phyloP scores from a whole-genome alignment of 2,329 filamentous ascomycete species.

The Curvularia lunata region DNA sequence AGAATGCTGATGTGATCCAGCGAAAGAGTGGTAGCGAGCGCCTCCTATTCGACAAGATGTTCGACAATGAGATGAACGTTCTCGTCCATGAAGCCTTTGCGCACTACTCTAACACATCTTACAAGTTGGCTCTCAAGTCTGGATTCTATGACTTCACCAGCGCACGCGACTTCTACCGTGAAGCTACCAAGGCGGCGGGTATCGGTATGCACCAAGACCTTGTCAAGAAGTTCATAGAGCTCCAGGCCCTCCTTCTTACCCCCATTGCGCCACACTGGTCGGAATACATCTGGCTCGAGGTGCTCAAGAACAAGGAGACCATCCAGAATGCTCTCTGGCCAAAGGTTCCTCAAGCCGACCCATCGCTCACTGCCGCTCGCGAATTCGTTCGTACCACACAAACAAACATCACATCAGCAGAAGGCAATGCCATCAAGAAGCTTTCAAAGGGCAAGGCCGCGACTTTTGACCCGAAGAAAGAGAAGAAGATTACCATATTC shows the following conservation, averaged over 20 bases:
- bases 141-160: constrained; percentile 90
- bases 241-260: constrained; percentile 81
- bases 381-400: constrained; percentile 79
- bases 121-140: constrained; percentile 55
- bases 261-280: constrained; percentile 92
- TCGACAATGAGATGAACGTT: constrained; percentile 90
- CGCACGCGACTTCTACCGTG: constrained; percentile 89
- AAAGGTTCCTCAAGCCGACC: constrained; percentile 67
- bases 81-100: constrained; percentile 78
- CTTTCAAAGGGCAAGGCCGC: constrained; percentile 89
- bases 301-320: constrained; percentile 75
- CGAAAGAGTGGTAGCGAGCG: constrained; percentile 70
- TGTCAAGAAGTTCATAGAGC: constrained; percentile 79
- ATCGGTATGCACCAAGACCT: constrained; percentile 87
- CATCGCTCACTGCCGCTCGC: constrained; percentile 75
- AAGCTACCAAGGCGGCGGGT: constrained; percentile 75
- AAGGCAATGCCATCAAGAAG: constrained; percentile 83
- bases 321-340: constrained; percentile 84
- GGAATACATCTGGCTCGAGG: constrained; percentile 92
- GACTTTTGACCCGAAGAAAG: constrained; percentile 85
- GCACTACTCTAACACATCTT: constrained; percentile 68
- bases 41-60: constrained; percentile 83
- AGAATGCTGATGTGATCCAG: constrained; percentile 65
- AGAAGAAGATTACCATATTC: constrained; percentile 90
- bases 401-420: constrained; percentile 83